These are phyloP conservation scores for Amniculicola lignicola DNA, from an alignment of 495 filamentous ascomycete genomes.

Conservation along the genomic window DNA sequence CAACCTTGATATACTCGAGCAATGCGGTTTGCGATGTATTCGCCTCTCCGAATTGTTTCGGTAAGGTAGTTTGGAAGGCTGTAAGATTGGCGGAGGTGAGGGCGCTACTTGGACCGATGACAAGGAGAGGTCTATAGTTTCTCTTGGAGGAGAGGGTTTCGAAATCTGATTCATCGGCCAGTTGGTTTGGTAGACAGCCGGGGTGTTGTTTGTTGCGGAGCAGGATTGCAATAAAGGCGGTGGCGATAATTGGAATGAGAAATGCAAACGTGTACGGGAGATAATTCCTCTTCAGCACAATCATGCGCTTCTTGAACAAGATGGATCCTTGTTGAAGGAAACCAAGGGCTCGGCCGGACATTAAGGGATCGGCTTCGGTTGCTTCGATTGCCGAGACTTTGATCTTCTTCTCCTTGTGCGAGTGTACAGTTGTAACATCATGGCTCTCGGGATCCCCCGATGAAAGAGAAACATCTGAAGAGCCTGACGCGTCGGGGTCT, in stretches of 20 bases:
- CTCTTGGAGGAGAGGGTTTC: conserved; percentile 23
- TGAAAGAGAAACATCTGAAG: background rate
- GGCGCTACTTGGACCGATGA: conserved; percentile 14
- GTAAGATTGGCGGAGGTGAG: conserved; percentile 6
- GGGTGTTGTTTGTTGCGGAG: conserved; percentile 53
- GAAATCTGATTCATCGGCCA: conserved; percentile 35
- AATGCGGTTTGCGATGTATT: conserved; percentile 15
- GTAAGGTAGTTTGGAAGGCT: conserved; percentile 42
- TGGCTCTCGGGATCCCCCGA: background rate
- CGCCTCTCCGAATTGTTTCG: conserved; percentile 37
- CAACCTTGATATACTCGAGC: conserved; percentile 48
- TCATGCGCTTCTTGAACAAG: conserved; percentile 74
- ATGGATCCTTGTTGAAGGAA: conserved; percentile 63
- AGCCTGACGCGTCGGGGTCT: conserved; percentile 41
- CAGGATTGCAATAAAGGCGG: conserved; percentile 67
- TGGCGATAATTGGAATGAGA: conserved; percentile 69
- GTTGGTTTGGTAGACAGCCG: conserved; percentile 55
- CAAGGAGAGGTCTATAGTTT: conserved; percentile 19
- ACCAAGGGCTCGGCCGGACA: conserved; percentile 56
- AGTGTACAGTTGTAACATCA: background rate
- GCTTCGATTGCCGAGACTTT: background rate
- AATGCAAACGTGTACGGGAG: conserved; percentile 68
- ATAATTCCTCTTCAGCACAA: conserved; percentile 69
- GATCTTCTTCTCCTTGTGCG: conserved; percentile 7
- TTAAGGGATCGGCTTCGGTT: background rate